Base-by-base conservation (phyloP, 495 filamentous ascomycete species). In the Penicillium antarcticum region DNA sequence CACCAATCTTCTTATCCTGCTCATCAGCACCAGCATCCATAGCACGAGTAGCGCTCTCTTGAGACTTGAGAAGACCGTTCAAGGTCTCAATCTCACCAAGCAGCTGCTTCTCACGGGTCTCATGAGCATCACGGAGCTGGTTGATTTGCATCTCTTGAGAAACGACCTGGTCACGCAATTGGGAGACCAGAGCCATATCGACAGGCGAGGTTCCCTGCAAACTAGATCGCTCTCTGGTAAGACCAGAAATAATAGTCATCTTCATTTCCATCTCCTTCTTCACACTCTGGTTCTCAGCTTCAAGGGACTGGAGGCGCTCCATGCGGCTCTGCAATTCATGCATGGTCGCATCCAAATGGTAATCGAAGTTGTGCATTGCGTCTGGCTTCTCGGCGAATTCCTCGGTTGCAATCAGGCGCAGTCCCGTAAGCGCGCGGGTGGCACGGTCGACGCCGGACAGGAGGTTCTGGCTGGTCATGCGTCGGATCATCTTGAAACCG, bases 241-340 rank as follows among this genome's bases (percentile, higher is more conserved):
- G 80, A 5, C 94, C 94, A 14, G 91, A 89, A 52, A 98, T 97
- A 60, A 98, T 91, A 18, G 87, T 87, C 71, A 88, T 87, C 79
- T 97, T 97, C 48, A 79, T 83, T 54, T 98, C 95, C 88, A 98
- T 95, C 65, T 97, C 95, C 68, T 88, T 94, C 74, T 88, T 95
- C 12, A 92, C 81, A 7, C 81, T 83, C 2, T 84, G 73, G 50
- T 97, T 83, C 60, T 96, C 95, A 5, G 82, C 83, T 64, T 98
- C 94, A 9, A 98, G 76, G 42, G 91, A 84, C 62, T 91, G 87
- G 33, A 95, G 89, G 18, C 90, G 85, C 61, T 97, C 94, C 14
- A 92, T 90, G 19, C 91, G 85, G 32, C 73, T 80, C 55, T 95
- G 85, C 21, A 97, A 78, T 62, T 98, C 94, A 57, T 92, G 90